Percentiles rank a stretch among this genome's conserved stretches.
Conservation (phyloP, 352 stramenopile genomes). For the Phytophthora sojae region DNA sequence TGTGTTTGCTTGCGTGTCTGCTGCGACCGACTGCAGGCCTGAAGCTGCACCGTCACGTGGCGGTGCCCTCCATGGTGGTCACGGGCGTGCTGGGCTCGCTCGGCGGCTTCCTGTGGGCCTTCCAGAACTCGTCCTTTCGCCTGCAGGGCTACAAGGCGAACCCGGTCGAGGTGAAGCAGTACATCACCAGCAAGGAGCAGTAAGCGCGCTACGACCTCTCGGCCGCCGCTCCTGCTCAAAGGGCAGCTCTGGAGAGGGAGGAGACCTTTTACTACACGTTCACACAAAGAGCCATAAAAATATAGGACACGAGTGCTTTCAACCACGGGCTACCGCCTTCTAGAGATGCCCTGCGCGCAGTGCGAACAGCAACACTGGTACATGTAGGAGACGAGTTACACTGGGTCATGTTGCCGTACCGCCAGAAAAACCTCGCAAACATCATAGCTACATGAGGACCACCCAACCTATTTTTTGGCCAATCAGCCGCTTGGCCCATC, state of each 20-base stretch:
- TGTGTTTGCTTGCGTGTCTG: background rate
- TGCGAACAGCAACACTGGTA: too few species aligned
- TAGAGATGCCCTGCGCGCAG: too few species aligned
- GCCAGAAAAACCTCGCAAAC: too few species aligned
- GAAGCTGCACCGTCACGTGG: constrained; percentile 71
- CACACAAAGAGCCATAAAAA: constrained; percentile 36
- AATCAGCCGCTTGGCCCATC: too few species aligned
- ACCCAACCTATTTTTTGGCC: too few species aligned
- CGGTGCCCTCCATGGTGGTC: constrained; percentile 75
- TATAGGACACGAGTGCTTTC: constrained; percentile 33
- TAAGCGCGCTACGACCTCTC: constrained; percentile 4
- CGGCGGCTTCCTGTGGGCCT: constrained; percentile 81
- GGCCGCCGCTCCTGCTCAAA: background rate
- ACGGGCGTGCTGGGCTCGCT: constrained; percentile 79
- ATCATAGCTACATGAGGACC: too few species aligned
- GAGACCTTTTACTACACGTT: constrained; percentile 19
- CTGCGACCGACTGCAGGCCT: constrained; percentile 34
- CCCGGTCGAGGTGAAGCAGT: constrained; percentile 65
- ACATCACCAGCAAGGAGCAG: constrained; percentile 58
- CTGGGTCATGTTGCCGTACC: too few species aligned
- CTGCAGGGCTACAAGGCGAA: constrained; percentile 81
- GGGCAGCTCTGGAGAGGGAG: background rate
- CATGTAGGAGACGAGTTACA: too few species aligned
- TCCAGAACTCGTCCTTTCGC: constrained; percentile 84
- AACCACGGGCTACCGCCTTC: background rate